phyloP scores from a whole-genome alignment of 352 stramenopile species.

The Aphanomyces euteiches region DNA sequence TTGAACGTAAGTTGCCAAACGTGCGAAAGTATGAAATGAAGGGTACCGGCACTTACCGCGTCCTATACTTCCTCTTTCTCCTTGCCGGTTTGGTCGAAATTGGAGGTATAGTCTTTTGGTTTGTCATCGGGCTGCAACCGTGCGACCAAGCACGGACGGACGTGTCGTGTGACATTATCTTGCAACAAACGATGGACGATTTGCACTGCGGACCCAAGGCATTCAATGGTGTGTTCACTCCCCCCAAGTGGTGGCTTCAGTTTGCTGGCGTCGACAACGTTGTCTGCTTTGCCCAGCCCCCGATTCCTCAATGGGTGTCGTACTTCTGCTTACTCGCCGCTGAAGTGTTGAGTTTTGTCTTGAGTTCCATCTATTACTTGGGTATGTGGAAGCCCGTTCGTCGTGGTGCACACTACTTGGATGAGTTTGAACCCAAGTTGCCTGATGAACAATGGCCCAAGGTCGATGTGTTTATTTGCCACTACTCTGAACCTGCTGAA shows the following conservation, averaged over 20 bases:
- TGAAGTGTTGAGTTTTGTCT: constrained; percentile 62
- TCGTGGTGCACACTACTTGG: constrained; percentile 81
- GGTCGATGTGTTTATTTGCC: constrained; percentile 77
- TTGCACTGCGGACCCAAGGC: constrained; percentile 46
- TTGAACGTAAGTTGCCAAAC: constrained; percentile 82
- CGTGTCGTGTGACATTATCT: constrained; percentile 61
- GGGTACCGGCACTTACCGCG: constrained; percentile 68
- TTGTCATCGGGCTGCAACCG: constrained; percentile 70
- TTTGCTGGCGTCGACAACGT: constrained; percentile 65
- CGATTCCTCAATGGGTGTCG: constrained; percentile 71
- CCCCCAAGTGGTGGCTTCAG: constrained; percentile 71
- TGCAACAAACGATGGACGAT: constrained; percentile 49
- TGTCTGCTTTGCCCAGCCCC: constrained; percentile 68
- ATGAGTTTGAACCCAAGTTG: constrained; percentile 78
- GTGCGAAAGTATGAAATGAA: constrained; percentile 89
- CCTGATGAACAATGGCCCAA: constrained; percentile 79
- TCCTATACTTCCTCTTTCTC: constrained; percentile 77
- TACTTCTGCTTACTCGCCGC: constrained; percentile 70
- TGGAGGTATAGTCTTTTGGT: constrained; percentile 71
- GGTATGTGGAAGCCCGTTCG: constrained; percentile 86
- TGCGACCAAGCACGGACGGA: constrained; percentile 53
- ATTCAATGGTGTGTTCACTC: constrained; percentile 64
- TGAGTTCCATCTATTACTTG: constrained; percentile 77
- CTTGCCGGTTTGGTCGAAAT: constrained; percentile 65
- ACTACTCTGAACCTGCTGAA: constrained; percentile 79